phyloP scores from a whole-genome alignment of 1,284 basidiomycete genomes.

The Cutaneotrichosporon curvatum region DNA sequence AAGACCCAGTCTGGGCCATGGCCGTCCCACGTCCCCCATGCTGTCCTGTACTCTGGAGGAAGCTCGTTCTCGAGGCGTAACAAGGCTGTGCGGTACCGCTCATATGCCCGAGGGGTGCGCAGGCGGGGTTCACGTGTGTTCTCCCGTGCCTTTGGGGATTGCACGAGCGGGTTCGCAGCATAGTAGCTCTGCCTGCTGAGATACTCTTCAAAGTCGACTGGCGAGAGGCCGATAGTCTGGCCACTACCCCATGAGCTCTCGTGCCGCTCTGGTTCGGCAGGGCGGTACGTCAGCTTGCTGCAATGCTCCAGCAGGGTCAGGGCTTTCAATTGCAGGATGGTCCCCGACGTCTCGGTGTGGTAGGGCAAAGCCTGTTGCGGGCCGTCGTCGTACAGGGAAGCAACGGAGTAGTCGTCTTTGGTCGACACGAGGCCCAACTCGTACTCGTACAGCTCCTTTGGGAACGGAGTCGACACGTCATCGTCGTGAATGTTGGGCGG shows the following conservation, averaged over 20 bases:
- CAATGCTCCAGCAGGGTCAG: conserved; percentile 30
- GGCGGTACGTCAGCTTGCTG: conserved; percentile 36
- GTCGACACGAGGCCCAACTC: conserved; percentile 29
- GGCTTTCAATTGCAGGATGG: conserved; percentile 24
- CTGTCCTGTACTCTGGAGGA: conserved; percentile 24
- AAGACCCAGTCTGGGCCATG: background rate
- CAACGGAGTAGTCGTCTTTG: conserved; percentile 26
- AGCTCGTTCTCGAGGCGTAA: conserved; percentile 28
- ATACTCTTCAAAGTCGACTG: conserved; percentile 24
- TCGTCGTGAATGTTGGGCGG: conserved; percentile 27
- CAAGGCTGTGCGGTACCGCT: conserved; percentile 24
- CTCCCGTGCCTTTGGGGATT: background rate
- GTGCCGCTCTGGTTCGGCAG: conserved; percentile 21
- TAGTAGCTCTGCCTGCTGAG: conserved; percentile 14
- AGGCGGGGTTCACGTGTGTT: conserved; percentile 16
- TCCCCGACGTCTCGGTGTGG: conserved; percentile 20
- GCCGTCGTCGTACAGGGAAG: conserved; percentile 14
- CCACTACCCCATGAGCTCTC: background rate
- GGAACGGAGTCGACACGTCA: conserved; percentile 33
- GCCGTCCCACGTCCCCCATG: conserved; percentile 19
- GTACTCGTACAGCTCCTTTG: conserved; percentile 35
- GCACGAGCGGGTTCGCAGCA: conserved; percentile 1
- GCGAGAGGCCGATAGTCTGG: too few species aligned
- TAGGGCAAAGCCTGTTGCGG: conserved; percentile 11
- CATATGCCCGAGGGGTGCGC: conserved; percentile 32